Evolutionary conservation across 495 filamentous ascomycete species (phyloP), one percentile per base, ranked within the genome.

Genomic region (Xylaria scruposa): DNA sequence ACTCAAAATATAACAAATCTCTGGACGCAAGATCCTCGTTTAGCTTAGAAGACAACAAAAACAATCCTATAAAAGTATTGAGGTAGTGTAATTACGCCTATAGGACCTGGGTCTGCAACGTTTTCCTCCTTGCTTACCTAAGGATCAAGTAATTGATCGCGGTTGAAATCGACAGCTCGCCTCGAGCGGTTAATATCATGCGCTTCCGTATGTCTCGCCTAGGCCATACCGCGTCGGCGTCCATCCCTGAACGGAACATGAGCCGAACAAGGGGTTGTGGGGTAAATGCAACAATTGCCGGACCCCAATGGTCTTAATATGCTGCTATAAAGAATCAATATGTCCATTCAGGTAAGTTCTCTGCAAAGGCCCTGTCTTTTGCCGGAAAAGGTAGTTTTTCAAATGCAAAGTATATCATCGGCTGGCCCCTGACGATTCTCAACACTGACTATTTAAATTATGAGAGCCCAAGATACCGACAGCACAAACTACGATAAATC

Each of bases 271-370:
- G 47, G 44, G 63, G 36, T 46, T 36, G 65, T 51, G 65, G 65
- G 65, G 47, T 67, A 53, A 56, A 42, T 21, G 33, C 49, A 38
- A 56, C n/a, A 36, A 56, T 40, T 54, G 47, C 47, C 49, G 49
- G 47, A 46, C 6, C 26, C 63, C 63, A 36, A 53, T 21, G 29
- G 46, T 38, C 44, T 51, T 46, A 53, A 24, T 21, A 49, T 19
- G 56, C 29, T 19, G 21, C 21, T 51, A 63, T 64, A 70, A 47
- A 61, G 29, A 70, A 24, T 63, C 47, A 51, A 67, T 56, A 67
- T 42, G n/a, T 24, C 70, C 38, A 31, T 21, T 21, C 33, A 31
- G 6, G 56, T 17, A 40, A 19, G 5, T 29, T 2, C 56, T 4
- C 36, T 42, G 26, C 44, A n/a, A 53, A 29, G 19, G 10, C 36